These are phyloP conservation scores for Cladophialophora chaetospira DNA, from an alignment of 2,329 filamentous ascomycete species.

Conservation along the genomic window DNA sequence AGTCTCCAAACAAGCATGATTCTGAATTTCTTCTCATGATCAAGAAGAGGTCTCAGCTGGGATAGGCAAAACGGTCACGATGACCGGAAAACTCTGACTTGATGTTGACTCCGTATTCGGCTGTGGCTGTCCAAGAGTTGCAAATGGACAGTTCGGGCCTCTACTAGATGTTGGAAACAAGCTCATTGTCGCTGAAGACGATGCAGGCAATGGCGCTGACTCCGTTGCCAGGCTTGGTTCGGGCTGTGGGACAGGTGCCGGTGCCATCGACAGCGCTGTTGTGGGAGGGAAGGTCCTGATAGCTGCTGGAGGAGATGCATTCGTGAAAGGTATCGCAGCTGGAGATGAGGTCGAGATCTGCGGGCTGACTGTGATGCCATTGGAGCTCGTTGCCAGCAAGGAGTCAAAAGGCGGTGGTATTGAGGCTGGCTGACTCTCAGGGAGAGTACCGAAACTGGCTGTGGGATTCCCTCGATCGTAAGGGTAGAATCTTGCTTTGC, in stretches of 20 bases:
- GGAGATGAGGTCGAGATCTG: background rate
- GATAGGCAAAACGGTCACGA: constrained; percentile 13
- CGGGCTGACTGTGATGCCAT: too few relatives aligned
- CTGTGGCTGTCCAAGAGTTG: background rate
- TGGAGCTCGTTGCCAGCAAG: too few relatives aligned
- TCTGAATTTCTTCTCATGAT: too few relatives aligned
- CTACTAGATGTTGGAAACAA: background rate
- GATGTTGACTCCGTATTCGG: background rate
- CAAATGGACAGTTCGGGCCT: background rate
- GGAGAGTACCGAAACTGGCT: too few relatives aligned
- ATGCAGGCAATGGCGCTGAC: background rate
- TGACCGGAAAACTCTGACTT: constrained; percentile 9
- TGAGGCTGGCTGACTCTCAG: too few relatives aligned
- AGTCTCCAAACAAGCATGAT: too few relatives aligned
- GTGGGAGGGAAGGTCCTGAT: constrained; percentile 14
- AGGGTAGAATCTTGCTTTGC: too few relatives aligned
- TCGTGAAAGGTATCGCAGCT: background rate
- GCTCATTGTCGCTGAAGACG: background rate
- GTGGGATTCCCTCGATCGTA: too few relatives aligned
- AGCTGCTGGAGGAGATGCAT: background rate
- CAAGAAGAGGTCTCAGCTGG: background rate
- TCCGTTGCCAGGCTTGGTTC: background rate
- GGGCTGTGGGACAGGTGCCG: constrained; percentile 1
- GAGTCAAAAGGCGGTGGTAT: too few relatives aligned
- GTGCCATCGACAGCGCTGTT: constrained; percentile 10